These are phyloP conservation scores for Panicum miliaceum DNA, from an alignment of 176 grass and related monocot genomes.

Conservation along the genomic window DNA sequence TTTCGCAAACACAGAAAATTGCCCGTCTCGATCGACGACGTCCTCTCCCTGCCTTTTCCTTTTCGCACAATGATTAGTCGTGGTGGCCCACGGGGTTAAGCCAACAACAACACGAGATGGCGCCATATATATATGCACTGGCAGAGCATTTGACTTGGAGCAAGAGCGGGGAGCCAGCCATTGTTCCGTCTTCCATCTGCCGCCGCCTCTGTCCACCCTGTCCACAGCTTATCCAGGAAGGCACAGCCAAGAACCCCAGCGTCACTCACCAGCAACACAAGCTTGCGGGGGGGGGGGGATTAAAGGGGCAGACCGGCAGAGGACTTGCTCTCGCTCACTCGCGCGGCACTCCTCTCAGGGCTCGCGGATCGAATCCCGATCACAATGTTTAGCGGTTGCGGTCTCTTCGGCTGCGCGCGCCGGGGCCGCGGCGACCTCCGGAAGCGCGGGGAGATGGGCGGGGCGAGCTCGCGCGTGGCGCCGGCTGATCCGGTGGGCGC, in stretches of 20 bases:
- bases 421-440: conserved; percentile 41
- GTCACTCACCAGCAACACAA: conserved; percentile 18
- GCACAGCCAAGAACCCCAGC: conserved; percentile 37
- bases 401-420: conserved; percentile 50
- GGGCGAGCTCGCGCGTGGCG: conserved; percentile 58
- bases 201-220: conserved; percentile 43
- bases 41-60: conserved; percentile 9
- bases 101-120: background rate
- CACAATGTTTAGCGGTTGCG: conserved; percentile 59
- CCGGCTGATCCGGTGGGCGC: conserved; percentile 47
- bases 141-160: conserved; percentile 53
- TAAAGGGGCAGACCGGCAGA: conserved; percentile 6
- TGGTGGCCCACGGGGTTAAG: conserved; percentile 36
- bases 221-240: conserved; percentile 49
- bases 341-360: conserved; percentile 12
- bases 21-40: conserved; percentile 21
- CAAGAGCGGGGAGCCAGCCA: conserved; percentile 40
- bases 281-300: background rate
- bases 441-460: conserved; percentile 47
- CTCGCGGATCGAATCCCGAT: background rate
- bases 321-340: conserved; percentile 36
- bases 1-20: background rate
- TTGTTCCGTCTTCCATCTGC: conserved; percentile 13
- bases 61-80: conserved; percentile 45
- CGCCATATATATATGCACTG: conserved; percentile 41